Conservation (phyloP, 2,329 filamentous ascomycete species). For the Sporothrix pallida region DNA sequence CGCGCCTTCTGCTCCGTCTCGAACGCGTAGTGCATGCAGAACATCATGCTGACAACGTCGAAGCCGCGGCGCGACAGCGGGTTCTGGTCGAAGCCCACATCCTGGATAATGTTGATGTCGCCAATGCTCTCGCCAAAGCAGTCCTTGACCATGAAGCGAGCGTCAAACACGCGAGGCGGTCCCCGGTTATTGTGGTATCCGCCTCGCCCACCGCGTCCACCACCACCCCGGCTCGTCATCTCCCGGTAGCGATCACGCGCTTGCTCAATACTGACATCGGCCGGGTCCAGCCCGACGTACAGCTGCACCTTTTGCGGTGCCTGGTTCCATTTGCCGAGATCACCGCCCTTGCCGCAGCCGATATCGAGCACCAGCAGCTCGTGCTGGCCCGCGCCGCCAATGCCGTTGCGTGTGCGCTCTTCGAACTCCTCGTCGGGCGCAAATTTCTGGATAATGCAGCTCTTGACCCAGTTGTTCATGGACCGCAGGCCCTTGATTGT, state of each 20-base stretch:
- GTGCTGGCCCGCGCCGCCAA: constrained; percentile 60
- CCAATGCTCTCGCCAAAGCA: constrained; percentile 87
- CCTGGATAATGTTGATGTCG: constrained; percentile 77
- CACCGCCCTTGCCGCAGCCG: constrained; percentile 95
- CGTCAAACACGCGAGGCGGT: constrained; percentile 73
- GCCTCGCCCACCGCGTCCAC: constrained; percentile 60
- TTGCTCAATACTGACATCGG: constrained; percentile 89
- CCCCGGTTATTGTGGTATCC: constrained; percentile 56
- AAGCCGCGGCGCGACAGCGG: constrained; percentile 79
- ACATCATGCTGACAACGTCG: constrained; percentile 98
- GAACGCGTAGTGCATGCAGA: constrained; percentile 98
- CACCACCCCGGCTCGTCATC: constrained; percentile 66
- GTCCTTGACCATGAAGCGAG: constrained; percentile 87
- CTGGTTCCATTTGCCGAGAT: constrained; percentile 94
- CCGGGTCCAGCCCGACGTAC: constrained; percentile 93
- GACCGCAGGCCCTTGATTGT: constrained; percentile 92
- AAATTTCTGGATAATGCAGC: constrained; percentile 95
- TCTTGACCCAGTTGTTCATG: constrained; percentile 99
- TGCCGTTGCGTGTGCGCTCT: constrained; percentile 59
- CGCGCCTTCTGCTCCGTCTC: constrained; percentile 89
- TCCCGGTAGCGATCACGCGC: constrained; percentile 80
- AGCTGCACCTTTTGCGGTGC: constrained; percentile 89
- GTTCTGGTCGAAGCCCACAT: constrained; percentile 86
- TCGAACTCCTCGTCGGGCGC: constrained; percentile 77
- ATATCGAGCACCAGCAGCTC: constrained; percentile 86